Evolutionary conservation across 768 basidiomycete genomes (phyloP).

Genomic region (Termitomyces sp.): DNA sequence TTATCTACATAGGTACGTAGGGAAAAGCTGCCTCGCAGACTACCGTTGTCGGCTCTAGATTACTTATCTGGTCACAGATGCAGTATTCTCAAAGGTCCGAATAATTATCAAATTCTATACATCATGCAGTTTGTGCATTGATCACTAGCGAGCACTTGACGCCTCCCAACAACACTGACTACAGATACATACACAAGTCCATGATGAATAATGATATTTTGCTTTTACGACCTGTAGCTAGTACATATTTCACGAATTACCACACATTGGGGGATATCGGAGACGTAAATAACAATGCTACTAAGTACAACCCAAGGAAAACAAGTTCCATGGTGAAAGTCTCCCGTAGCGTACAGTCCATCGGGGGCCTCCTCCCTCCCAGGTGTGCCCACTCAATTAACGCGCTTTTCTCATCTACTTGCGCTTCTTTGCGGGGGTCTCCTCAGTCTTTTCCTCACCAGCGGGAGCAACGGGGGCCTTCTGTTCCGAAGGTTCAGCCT

Average conservation of each 20-base stretch:
- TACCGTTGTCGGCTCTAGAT: too few relatives aligned
- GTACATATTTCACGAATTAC: conserved; percentile 14
- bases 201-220: conserved; percentile 4
- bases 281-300: conserved; percentile 13
- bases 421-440: conserved; percentile 70
- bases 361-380: conserved; percentile 15
- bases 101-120: too few relatives aligned
- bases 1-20: too few relatives aligned
- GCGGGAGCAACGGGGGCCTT: conserved; percentile 63
- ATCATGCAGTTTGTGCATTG: background rate
- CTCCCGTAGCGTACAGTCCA: conserved; percentile 10
- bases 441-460: conserved; percentile 71
- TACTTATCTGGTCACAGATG: too few relatives aligned
- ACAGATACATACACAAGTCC: background rate
- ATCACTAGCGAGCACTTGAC: too few relatives aligned
- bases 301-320: conserved; percentile 9
- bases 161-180: too few relatives aligned
- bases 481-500: conserved; percentile 66
- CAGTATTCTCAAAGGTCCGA: too few relatives aligned
- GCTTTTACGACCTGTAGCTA: conserved; percentile 13
- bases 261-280: conserved; percentile 11
- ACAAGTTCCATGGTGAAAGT: conserved; percentile 7
- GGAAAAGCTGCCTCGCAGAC: too few relatives aligned
- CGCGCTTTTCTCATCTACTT: conserved; percentile 22
- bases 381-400: conserved; percentile 2